Evolutionary conservation across 2,329 filamentous ascomycete species (phyloP), one percentile per base, ranked within the genome.

Genomic region (Fusarium praegraminearum): DNA sequence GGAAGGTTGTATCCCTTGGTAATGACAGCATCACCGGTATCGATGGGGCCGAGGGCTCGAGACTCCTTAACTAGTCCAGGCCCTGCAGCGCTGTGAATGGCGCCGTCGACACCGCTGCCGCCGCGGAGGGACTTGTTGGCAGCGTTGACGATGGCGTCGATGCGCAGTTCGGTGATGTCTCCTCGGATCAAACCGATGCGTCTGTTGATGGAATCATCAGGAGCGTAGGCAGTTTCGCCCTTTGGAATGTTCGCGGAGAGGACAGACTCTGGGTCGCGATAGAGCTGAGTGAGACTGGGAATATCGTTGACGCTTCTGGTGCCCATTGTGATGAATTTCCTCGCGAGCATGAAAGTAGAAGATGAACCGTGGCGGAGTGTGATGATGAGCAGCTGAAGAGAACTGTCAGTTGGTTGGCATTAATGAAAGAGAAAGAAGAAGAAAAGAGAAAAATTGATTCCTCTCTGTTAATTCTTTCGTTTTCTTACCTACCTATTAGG

Each of bases 141-240:
- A 1, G 96, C 95, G 78, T 98, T 98, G 78, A 98, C 94, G 72
- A 98, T 96, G 69, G 91, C 91, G 76, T 94, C 93, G 46, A 94
- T 86, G 33, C 85, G 78, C 6, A 98, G 87, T 16, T 84, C 89
- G 16, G 94, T 98, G 79, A 98, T 97, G 78, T 97, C 93, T 72
- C 89, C 88, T 59, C 88, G 86, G 70, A 93, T 85, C 38, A 95
- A 82, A 46, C 87, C 88, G 73, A 98, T 85, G 68, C 87, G 89
- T 76, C 88, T 81, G 82, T 97, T 97, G 80, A 92, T 82, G 12
- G 79, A 72, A 58, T 84, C 78, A n/a, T 85, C 87, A 7, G 40
- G 70, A 24, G 50, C 54, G 72, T 40, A 70, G 69, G 36, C 22
- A 8, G 54, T 57, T 5, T 43, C 16, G 24, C 30, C 12, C 30